These are phyloP conservation scores for Phytophthora pseudosyringae DNA, from an alignment of 352 stramenopile species.

Conservation along the genomic window DNA sequence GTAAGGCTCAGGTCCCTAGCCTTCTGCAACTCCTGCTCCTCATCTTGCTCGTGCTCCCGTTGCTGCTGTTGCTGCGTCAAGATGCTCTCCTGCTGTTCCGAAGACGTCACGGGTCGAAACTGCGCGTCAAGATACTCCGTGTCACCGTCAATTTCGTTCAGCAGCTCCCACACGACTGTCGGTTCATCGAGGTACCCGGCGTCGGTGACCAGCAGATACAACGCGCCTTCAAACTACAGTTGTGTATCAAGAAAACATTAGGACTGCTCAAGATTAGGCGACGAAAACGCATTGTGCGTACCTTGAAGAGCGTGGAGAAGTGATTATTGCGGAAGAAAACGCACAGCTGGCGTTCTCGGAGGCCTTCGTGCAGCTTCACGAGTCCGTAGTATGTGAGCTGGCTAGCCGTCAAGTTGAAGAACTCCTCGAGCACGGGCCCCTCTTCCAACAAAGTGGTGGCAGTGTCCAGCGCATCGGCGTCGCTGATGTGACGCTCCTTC, in stretches of 20 bases:
- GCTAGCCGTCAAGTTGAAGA: slow-evolving; percentile 90
- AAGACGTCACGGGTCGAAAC: slow-evolving; percentile 71
- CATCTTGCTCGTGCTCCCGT: slow-evolving; percentile 30
- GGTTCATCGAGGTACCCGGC: slow-evolving; percentile 95
- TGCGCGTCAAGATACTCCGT: slow-evolving; percentile 76
- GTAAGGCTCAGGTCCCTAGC: slow-evolving; percentile 26
- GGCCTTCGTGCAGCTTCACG: slow-evolving; percentile 90
- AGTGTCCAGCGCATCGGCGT: slow-evolving; percentile 63
- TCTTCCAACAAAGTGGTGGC: slow-evolving; percentile 75
- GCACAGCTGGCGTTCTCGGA: slow-evolving; percentile 91
- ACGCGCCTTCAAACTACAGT: slow-evolving; percentile 82
- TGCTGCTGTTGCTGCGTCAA: slow-evolving; percentile 65
- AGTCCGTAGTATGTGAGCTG: slow-evolving; percentile 97
- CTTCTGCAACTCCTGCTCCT: slow-evolving; percentile 28
- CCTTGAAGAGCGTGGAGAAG: slow-evolving; percentile 97
- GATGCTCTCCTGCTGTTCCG: slow-evolving; percentile 73
- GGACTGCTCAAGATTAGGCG: background rate
- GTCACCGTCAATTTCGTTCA: slow-evolving; percentile 92
- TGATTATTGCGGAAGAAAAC: slow-evolving; percentile 99
- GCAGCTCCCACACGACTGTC: slow-evolving; percentile 94
- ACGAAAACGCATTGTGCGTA: slow-evolving; percentile 22
- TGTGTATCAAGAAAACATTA: background rate
- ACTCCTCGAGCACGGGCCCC: slow-evolving; percentile 85
- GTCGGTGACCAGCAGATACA: slow-evolving; percentile 98
- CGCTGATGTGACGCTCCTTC: slow-evolving; percentile 79